Percentiles rank a stretch among this genome's conserved stretches.
These are phyloP conservation scores for Polyporus arcularius DNA, from an alignment of 768 basidiomycete species.

Conservation along the genomic window DNA sequence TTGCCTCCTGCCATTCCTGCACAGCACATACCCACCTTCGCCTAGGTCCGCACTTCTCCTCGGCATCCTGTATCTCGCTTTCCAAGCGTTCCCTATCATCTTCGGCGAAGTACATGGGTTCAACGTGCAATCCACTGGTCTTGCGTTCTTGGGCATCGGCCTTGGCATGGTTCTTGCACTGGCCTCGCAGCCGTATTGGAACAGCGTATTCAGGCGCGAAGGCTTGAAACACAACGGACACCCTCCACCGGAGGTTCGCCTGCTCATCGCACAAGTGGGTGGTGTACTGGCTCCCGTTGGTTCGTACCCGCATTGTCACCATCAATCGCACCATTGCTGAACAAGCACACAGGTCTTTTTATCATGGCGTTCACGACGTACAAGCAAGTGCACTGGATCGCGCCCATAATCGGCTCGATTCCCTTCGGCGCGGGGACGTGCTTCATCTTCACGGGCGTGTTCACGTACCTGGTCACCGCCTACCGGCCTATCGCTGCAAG, in stretches of 20 bases:
- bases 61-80: conserved; percentile 49
- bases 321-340: conserved; percentile 28
- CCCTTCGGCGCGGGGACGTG: conserved; percentile 57
- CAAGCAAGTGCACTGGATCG: conserved; percentile 47
- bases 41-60: conserved; percentile 42
- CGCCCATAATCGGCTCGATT: conserved; percentile 44
- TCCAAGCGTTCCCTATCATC: conserved; percentile 61
- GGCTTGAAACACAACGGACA: conserved; percentile 41
- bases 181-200: conserved; percentile 49
- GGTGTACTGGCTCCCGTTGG: conserved; percentile 56
- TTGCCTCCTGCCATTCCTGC: neutral
- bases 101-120: conserved; percentile 51
- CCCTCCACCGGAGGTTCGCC: conserved; percentile 65
- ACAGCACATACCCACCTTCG: neutral
- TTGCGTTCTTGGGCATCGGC: conserved; percentile 54
- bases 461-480: conserved; percentile 57
- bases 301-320: neutral
- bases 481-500: conserved; percentile 56
- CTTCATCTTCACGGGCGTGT: conserved; percentile 69
- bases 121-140: conserved; percentile 50
- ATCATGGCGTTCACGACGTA: conserved; percentile 60
- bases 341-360: conserved; percentile 41
- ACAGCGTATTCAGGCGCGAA: conserved; percentile 36
- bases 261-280: conserved; percentile 70
- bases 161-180: conserved; percentile 44